phyloP scores from a whole-genome alignment of 176 grass and related monocot genomes.

The Oryza meridionalis region DNA sequence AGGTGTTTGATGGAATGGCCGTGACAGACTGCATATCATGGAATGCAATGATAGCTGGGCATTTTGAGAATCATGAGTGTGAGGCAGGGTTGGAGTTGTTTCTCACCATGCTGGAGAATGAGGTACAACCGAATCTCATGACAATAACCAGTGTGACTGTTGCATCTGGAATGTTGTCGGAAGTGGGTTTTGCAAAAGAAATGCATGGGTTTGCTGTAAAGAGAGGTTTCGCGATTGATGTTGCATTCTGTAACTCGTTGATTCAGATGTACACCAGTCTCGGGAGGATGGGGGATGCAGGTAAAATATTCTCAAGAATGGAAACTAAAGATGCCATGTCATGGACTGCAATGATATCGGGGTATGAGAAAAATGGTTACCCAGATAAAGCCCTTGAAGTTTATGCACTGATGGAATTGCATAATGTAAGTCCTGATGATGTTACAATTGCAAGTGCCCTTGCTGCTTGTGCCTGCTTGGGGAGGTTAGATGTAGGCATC shows the following conservation, averaged over 20 bases:
- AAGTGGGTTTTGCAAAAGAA: slow-evolving; percentile 60
- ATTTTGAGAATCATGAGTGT: slow-evolving; percentile 75
- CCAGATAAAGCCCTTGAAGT: slow-evolving; percentile 82
- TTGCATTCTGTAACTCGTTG: slow-evolving; percentile 71
- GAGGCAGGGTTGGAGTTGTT: slow-evolving; percentile 64
- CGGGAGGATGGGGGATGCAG: slow-evolving; percentile 59
- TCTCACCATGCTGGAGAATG: slow-evolving; percentile 66
- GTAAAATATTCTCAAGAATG: slow-evolving; percentile 71
- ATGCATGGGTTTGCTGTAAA: slow-evolving; percentile 81
- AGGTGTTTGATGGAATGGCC: slow-evolving; percentile 77
- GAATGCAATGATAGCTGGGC: slow-evolving; percentile 88
- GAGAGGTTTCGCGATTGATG: slow-evolving; percentile 63
- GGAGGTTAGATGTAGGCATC: slow-evolving; percentile 65
- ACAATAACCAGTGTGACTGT: slow-evolving; percentile 80
- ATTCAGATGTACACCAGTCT: slow-evolving; percentile 85
- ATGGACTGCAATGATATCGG: slow-evolving; percentile 98
- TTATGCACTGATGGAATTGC: slow-evolving; percentile 72
- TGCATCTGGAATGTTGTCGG: slow-evolving; percentile 56
- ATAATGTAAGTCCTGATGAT: slow-evolving; percentile 72
- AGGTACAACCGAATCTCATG: slow-evolving; percentile 71
- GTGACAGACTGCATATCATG: slow-evolving; percentile 75
- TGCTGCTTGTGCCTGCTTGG: slow-evolving; percentile 72
- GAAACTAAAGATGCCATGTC: slow-evolving; percentile 67
- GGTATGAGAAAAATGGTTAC: slow-evolving; percentile 78
- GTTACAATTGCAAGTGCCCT: slow-evolving; percentile 71